Conservation (phyloP, 169 alveolate genomes). For the Plasmodium berghei region DNA sequence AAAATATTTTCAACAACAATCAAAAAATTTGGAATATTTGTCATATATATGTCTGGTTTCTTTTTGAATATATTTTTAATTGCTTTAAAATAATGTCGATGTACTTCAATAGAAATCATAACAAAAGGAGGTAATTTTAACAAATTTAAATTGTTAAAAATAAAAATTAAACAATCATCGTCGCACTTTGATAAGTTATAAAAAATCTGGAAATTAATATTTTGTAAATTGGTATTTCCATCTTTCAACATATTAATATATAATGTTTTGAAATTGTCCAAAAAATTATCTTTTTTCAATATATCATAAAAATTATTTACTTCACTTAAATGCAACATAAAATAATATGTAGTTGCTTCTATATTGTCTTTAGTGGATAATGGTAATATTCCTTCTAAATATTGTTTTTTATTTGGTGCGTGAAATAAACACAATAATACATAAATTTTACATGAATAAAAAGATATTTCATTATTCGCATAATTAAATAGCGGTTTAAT, state of each 20-base stretch:
- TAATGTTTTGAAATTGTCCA: conserved; percentile 28
- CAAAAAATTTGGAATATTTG: conserved; percentile 22
- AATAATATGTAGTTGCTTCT: conserved; percentile 17
- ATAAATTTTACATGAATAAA: conserved; percentile 61
- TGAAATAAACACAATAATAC: conserved; percentile 50
- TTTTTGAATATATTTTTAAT: conserved; percentile 44
- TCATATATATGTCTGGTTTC: conserved; percentile 32
- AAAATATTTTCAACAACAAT: conserved; percentile 25
- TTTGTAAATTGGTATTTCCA: conserved; percentile 26
- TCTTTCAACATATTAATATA: conserved; percentile 42
- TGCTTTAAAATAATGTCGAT: conserved; percentile 60
- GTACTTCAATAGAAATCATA: conserved; percentile 60
- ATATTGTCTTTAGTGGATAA: background rate
- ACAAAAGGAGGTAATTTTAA: conserved; percentile 60
- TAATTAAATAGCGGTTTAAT: conserved; percentile 41
- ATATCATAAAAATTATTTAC: conserved; percentile 61
- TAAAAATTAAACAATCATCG: conserved; percentile 18
- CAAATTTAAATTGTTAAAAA: conserved; percentile 16
- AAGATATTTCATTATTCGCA: conserved; percentile 44
- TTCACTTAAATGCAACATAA: conserved; percentile 68
- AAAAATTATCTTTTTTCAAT: conserved; percentile 50
- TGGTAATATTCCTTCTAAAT: conserved; percentile 44
- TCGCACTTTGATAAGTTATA: conserved; percentile 42
- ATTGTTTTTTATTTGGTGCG: conserved; percentile 44
- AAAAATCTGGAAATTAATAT: conserved; percentile 42